Evolutionary conservation across 179 eudicot genomes (phyloP).

Genomic region (Heliamphora pulchella): DNA sequence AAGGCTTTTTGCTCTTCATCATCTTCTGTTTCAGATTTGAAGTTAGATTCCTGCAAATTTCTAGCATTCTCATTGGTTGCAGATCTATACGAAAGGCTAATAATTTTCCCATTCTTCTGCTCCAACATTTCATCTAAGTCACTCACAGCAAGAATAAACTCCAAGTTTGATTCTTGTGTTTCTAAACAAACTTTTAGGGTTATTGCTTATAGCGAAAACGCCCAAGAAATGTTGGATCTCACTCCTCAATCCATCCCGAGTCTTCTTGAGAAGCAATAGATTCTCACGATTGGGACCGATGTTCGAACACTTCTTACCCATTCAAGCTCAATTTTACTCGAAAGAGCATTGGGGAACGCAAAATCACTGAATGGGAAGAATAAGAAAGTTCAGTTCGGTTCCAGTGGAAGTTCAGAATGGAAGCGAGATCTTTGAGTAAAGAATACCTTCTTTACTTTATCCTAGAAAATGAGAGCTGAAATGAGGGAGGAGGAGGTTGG

Average conservation of each 20-base stretch:
- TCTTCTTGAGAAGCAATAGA: slow-evolving; percentile 38
- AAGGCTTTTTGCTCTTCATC: slow-evolving; percentile 80
- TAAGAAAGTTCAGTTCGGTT: too few species aligned
- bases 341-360: slow-evolving; percentile 65
- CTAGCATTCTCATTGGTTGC: slow-evolving; percentile 30
- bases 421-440: too few species aligned
- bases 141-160: slow-evolving; percentile 71
- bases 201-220: slow-evolving; percentile 69
- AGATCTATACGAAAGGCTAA: slow-evolving; percentile 28
- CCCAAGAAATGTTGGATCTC: slow-evolving; percentile 55
- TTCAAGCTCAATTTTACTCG: slow-evolving; percentile 50
- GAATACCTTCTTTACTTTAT: too few species aligned
- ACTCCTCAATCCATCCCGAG: slow-evolving; percentile 59
- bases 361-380: too few species aligned
- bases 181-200: slow-evolving; percentile 48
- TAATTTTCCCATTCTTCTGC: slow-evolving; percentile 39
- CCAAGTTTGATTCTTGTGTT: slow-evolving; percentile 89
- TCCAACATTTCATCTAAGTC: slow-evolving; percentile 89
- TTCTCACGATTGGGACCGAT: slow-evolving; percentile 61
- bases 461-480: too few species aligned
- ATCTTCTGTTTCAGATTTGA: slow-evolving; percentile 36
- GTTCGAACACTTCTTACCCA: slow-evolving; percentile 59
- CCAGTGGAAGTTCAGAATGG: too few species aligned
- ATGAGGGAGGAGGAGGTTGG: too few species aligned
- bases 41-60: slow-evolving; percentile 27